Percentiles rank a stretch among this genome's conserved stretches.
These are phyloP conservation scores for Apophysomyces elegans DNA, from an alignment of 371 early-diverging fungal genomes.

Conservation along the genomic window DNA sequence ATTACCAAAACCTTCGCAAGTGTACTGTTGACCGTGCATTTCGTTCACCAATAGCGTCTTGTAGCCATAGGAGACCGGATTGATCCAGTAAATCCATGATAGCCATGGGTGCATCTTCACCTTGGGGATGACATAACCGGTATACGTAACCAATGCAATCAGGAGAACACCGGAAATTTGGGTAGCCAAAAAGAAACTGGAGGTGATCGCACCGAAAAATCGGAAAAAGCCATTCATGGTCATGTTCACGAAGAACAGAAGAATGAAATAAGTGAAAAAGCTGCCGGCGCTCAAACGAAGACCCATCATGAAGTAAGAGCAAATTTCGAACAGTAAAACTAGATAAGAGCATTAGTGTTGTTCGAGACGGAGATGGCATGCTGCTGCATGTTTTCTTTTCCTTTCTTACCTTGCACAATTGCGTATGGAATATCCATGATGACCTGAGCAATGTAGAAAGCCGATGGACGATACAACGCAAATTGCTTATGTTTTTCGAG, in stretches of 20 bases:
- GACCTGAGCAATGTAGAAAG: slow-evolving; percentile 63
- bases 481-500: slow-evolving; percentile 71
- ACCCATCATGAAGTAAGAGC: slow-evolving; percentile 56
- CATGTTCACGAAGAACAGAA: slow-evolving; percentile 44
- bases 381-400: slow-evolving; percentile 1
- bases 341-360: slow-evolving; percentile 15
- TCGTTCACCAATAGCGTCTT: slow-evolving; percentile 67
- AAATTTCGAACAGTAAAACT: slow-evolving; percentile 30
- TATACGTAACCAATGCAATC: slow-evolving; percentile 52
- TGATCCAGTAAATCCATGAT: slow-evolving; percentile 58
- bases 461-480: slow-evolving; percentile 69
- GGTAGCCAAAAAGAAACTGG: slow-evolving; percentile 55
- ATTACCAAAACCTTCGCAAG: slow-evolving; percentile 46
- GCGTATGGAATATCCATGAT: slow-evolving; percentile 44
- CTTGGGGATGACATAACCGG: slow-evolving; percentile 50
- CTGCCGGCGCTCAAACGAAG: slow-evolving; percentile 51
- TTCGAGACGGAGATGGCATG: slow-evolving; percentile 14
- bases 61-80: slow-evolving; percentile 67
- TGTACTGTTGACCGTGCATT: slow-evolving; percentile 43
- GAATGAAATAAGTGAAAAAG: slow-evolving; percentile 54
- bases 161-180: slow-evolving; percentile 54
- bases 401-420: slow-evolving; percentile 42
- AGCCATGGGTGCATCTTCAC: slow-evolving; percentile 55
- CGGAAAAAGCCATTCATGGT: slow-evolving; percentile 58
- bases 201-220: slow-evolving; percentile 52